phyloP scores from a whole-genome alignment of 305 asterid species.

The Striga hermonthica region DNA sequence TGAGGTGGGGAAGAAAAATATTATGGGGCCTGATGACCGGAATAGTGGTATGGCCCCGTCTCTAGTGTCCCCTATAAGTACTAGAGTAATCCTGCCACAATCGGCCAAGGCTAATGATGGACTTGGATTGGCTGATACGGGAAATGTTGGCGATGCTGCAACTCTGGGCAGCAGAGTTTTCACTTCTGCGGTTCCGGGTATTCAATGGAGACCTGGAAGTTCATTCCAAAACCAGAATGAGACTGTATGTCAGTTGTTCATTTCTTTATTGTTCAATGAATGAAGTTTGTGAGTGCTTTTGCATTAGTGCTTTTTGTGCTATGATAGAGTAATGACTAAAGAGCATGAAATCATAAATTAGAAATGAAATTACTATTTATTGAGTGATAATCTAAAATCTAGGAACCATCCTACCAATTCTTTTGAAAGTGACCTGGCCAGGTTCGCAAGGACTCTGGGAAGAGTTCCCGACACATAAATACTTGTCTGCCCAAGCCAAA shows the following conservation, averaged over 20 bases:
- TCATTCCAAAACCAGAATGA: constrained; percentile 83
- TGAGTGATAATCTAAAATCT: no score
- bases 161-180: constrained; percentile 65
- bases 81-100: constrained; percentile 68
- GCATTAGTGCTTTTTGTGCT: constrained; percentile 1
- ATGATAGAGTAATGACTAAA: no score
- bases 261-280: constrained; percentile 1
- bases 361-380: no score
- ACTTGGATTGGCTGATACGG: constrained; percentile 59
- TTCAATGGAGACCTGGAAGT: constrained; percentile 96
- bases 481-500: no score
- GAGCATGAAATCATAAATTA: no score
- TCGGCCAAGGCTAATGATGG: constrained; percentile 66
- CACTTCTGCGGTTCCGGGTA: constrained; percentile 69
- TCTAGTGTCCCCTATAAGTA: constrained; percentile 68
- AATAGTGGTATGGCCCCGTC: constrained; percentile 58
- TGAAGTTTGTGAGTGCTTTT: constrained; percentile 17
- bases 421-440: no score
- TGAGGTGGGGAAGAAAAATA: constrained; percentile 68
- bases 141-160: constrained; percentile 58
- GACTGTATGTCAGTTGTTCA: constrained; percentile 44
- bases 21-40: constrained; percentile 78
- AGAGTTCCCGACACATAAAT: no score
- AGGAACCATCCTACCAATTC: no score
- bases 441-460: no score